Base-by-base conservation (phyloP, 805 yeast species). In the Starmerella apis region DNA sequence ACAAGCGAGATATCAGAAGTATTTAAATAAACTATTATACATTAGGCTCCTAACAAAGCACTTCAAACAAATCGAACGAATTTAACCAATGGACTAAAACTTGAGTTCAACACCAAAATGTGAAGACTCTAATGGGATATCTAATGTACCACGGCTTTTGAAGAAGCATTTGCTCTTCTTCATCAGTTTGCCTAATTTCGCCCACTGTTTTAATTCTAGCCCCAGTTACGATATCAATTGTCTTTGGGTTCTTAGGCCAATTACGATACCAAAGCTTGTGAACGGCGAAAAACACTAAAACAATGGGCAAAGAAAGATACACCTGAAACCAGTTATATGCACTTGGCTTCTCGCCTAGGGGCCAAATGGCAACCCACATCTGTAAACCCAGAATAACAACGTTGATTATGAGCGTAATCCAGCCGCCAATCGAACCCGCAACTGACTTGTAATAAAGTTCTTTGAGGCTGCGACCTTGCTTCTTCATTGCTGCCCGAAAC, bases 341-440 rank as follows among this genome's bases (percentile, higher is more conserved):
- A 19, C 52, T 71, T 25, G 72, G 65, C 2, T 51, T 27, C 16
- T 28, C 44, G 14, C 70, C 78, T 66, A 78, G 60, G 48, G 94
- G 95, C 73, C 73, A 84, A 41, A 83, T 68, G 8, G 92, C 87
- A 52, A 81, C 73, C 86, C 88, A 85, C 70, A 86, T 82, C 68
- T 84, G 88, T 20, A 87, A 84, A 47, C 77, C 68, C 54, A 86
- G 69, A 54, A 85, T 81, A 48, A 81, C 63, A 25, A 75, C 28
- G 63, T 80, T 80, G 61, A 86, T 67, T 23, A 65, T 52, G 10
- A 77, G 61, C 49, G 90, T 90, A 63, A 75, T 76, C 56, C 63
- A 66, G 0, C 94, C 81, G 42, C 94, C 94, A 56, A 63, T 65
- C 30, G 79, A 66, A 59, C 95, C 95, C 43, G 75, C 70, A 51